Evolutionary conservation across 2,329 filamentous ascomycete species (phyloP), one percentile per base, ranked within the genome.

Genomic region (Monosporascus sp.): DNA sequence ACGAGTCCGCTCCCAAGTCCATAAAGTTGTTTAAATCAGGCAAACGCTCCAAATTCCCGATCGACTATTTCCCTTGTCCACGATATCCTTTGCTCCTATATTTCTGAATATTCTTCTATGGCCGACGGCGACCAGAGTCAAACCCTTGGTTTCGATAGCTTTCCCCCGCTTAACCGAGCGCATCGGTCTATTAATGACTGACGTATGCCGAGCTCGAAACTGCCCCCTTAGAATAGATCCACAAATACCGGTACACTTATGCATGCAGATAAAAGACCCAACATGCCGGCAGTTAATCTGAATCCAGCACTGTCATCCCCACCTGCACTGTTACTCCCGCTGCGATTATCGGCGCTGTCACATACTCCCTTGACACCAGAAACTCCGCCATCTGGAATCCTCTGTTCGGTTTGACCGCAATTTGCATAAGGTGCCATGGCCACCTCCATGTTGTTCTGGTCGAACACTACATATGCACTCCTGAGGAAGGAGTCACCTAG

Each of bases 401-500:
- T 56, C 14, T 72, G 58, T 7, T 74, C 62, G 24, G 69, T 64
- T 22, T 68, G 63, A 26, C 72, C 73, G 56, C 72, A 75, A 49
- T 74, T 67, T 43, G 65, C 66, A 20, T 68, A 69, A 50, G 69
- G 68, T 6, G 67, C 72, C 7, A 75, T 45, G 55, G 72, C 68
- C 43, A 74, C 60, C 26, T 70, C 65, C 24, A 63, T 61, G 61
- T 75, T 74, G 48, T 73, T 71, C 67, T 65, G 67, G 56, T 75
- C 73, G 51, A 68, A 75, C 26, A 76, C 73, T 18, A 74, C 71
- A 28, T 76, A 77, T 6, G 73, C 71, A 22, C 73, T 69, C 9
- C 74, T 68, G 31, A 77, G 65, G 62, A 77, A 77, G 6, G 73
- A 74, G 49, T 75, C 73, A 17, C 74, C 74, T 2, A 77, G 68